Percentiles rank a stretch among this genome's conserved stretches.
Conservation (phyloP, 495 filamentous ascomycete genomes). For the Aspergillus conjunctus region DNA sequence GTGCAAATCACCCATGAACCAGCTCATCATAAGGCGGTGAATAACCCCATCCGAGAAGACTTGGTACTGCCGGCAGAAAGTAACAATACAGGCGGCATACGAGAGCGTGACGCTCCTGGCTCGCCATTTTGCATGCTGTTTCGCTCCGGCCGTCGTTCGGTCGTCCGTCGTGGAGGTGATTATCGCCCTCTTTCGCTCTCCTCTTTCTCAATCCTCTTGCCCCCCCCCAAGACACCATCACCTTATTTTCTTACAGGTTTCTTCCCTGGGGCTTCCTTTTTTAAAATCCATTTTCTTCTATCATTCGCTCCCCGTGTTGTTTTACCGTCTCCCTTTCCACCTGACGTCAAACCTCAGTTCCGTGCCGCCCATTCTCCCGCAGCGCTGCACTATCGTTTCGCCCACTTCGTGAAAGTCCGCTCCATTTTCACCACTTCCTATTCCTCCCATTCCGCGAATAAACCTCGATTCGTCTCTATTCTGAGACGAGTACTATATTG, state of each 20-base stretch:
- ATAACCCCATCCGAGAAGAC: constrained; percentile 23
- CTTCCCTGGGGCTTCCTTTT: constrained; percentile 5
- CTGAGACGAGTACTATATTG: not conserved
- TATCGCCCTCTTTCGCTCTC: constrained; percentile 28
- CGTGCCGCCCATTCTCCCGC: constrained; percentile 41
- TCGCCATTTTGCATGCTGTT: constrained; percentile 21
- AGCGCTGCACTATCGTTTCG: constrained; percentile 40
- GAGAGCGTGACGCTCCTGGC: constrained; percentile 29
- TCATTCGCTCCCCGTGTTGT: constrained; percentile 12
- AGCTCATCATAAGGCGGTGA: constrained; percentile 33
- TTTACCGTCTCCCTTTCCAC: constrained; percentile 5
- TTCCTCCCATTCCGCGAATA: constrained; percentile 18
- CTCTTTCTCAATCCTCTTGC: constrained; percentile 18
- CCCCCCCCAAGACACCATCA: constrained; percentile 10
- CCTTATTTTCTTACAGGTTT: constrained; percentile 11
- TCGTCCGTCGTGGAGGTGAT: not conserved
- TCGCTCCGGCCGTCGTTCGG: constrained; percentile 15
- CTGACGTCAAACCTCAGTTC: constrained; percentile 21
- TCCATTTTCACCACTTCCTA: constrained; percentile 30
- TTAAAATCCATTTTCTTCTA: constrained; percentile 5
- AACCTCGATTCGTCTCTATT: constrained; percentile 27
- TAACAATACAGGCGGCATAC: constrained; percentile 24
- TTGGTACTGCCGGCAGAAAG: constrained; percentile 27
- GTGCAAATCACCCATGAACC: not conserved
- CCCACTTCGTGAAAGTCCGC: constrained; percentile 41